Conservation (phyloP, 208 protist genomes). For the Phytomonas francai region DNA sequence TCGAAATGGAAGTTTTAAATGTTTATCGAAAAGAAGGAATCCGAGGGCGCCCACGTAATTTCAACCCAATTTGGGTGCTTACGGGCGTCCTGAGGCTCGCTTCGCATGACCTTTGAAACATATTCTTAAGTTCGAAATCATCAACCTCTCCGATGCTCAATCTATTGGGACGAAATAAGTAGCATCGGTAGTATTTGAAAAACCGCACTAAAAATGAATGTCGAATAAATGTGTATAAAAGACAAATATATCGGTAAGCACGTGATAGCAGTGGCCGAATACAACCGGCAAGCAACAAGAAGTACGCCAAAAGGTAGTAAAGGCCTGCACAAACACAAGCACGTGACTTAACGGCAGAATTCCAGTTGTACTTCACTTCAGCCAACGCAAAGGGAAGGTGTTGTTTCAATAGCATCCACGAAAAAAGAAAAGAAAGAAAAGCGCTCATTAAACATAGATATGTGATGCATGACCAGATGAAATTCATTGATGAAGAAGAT, state of each 20-base stretch:
- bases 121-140: not conserved
- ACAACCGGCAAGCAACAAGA: conserved; percentile 10
- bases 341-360: conserved; percentile 10
- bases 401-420: conserved; percentile 26
- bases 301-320: conserved; percentile 22
- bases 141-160: not conserved
- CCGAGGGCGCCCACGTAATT: not conserved
- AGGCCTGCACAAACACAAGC: conserved; percentile 14
- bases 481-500: not conserved
- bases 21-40: not conserved
- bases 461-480: not conserved
- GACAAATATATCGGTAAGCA: not conserved
- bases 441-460: conserved; percentile 24
- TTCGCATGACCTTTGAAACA: not conserved
- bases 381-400: conserved; percentile 24
- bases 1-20: not conserved
- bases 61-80: not conserved
- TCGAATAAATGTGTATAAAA: not conserved
- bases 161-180: not conserved
- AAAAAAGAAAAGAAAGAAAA: conserved; percentile 25
- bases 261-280: not conserved
- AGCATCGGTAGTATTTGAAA: not conserved
- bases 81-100: not conserved
- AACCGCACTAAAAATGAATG: not conserved
- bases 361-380: conserved; percentile 15